phyloP scores from a whole-genome alignment of 2,329 filamentous ascomycete species.

The Colletotrichum ledebouriae region DNA sequence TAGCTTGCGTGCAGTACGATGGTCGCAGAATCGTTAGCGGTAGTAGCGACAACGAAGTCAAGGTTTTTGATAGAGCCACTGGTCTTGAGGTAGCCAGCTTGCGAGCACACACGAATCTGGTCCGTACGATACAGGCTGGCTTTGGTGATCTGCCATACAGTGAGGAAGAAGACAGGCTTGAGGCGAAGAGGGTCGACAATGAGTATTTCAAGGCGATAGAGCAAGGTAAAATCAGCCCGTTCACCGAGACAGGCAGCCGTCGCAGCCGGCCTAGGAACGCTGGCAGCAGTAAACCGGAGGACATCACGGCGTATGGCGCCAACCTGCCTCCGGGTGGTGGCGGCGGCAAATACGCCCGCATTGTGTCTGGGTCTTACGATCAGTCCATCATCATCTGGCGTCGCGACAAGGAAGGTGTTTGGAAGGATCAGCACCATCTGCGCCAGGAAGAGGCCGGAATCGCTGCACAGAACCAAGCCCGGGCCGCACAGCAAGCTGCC shows the following conservation, averaged over 20 bases:
- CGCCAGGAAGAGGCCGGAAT: conserved; percentile 79
- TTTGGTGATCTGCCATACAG: conserved; percentile 91
- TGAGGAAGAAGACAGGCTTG: conserved; percentile 77
- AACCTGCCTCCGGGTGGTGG: conserved; percentile 92
- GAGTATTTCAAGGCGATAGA: conserved; percentile 76
- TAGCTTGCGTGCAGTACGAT: conserved; percentile 97
- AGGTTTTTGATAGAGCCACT: conserved; percentile 90
- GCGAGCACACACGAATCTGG: conserved; percentile 83
- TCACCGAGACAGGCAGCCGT: conserved; percentile 43
- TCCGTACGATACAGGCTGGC: conserved; percentile 94
- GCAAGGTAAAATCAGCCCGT: conserved; percentile 58
- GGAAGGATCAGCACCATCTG: conserved; percentile 82
- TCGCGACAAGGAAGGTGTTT: conserved; percentile 85
- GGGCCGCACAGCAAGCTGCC: conserved; percentile 17
- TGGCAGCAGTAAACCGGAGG: conserved; percentile 80
- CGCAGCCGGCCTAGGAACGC: conserved; percentile 68
- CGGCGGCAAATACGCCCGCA: conserved; percentile 90
- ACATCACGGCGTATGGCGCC: conserved; percentile 84
- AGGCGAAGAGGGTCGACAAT: conserved; percentile 80
- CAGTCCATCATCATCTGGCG: conserved; percentile 97
- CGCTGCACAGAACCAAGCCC: conserved; percentile 55
- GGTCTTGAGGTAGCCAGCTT: conserved; percentile 92
- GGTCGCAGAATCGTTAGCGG: conserved; percentile 93
- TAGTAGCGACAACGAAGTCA: conserved; percentile 95
- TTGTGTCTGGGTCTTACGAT: conserved; percentile 97